These are phyloP conservation scores for Chlorella variabilis DNA, from an alignment of 163 green algal genomes.

Conservation along the genomic window DNA sequence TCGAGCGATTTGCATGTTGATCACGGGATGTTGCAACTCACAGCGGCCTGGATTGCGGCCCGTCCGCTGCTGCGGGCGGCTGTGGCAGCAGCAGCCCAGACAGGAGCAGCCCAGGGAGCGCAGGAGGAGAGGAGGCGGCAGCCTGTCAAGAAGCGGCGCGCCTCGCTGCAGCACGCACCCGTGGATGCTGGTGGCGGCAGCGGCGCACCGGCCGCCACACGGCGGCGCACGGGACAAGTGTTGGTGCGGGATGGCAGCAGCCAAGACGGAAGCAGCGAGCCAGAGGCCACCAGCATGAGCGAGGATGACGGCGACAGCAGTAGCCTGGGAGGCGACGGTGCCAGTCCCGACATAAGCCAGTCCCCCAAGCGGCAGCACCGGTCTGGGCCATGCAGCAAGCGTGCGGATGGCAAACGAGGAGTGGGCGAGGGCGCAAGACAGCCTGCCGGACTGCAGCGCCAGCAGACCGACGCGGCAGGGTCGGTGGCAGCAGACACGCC, in stretches of 20 bases:
- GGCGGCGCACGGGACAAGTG: background rate
- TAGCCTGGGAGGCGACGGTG: background rate
- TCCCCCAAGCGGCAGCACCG: background rate
- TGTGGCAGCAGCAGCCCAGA: background rate
- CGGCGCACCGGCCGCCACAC: no score
- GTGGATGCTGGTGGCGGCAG: no score
- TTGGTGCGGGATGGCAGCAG: background rate
- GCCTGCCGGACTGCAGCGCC: background rate
- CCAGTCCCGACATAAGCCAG: background rate
- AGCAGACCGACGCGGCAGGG: background rate
- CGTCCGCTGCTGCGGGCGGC: background rate
- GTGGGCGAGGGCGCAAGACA: background rate
- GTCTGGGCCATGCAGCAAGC: no score
- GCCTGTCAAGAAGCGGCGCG: background rate
- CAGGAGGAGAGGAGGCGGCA: background rate
- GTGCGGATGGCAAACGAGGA: no score
- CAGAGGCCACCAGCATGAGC: background rate
- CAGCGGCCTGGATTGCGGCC: conserved; percentile 35
- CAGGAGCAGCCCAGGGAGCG: background rate
- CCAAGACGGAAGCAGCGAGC: background rate
- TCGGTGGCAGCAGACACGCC: background rate
- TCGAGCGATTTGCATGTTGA: conserved; percentile 53
- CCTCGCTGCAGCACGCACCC: no score
- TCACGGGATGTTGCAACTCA: conserved; percentile 45
- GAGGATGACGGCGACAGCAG: background rate